Percentiles rank a stretch among this genome's conserved stretches.
These are phyloP conservation scores for Pholiota conissans DNA, from an alignment of 768 basidiomycete genomes.

Conservation along the genomic window DNA sequence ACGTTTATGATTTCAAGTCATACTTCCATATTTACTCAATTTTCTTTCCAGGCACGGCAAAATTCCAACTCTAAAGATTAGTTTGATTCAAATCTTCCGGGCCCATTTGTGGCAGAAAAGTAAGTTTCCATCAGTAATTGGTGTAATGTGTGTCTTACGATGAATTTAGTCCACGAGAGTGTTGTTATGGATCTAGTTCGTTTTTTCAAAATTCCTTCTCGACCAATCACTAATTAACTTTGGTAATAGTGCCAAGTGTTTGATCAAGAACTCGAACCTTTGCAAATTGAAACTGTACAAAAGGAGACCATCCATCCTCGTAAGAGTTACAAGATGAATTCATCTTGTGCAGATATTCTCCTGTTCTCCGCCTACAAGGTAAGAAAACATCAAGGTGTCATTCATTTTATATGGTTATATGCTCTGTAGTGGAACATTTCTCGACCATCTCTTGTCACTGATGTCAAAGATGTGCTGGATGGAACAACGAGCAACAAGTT, in stretches of 20 bases:
- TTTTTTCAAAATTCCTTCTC: neutral
- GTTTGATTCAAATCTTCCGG: constrained; percentile 99
- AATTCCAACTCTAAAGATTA: constrained; percentile 97
- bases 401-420: neutral
- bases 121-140: constrained; percentile 42
- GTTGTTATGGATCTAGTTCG: constrained; percentile 87
- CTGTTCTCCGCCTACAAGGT: constrained; percentile 94
- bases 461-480: constrained; percentile 93
- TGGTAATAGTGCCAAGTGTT: constrained; percentile 86
- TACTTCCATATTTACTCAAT: neutral
- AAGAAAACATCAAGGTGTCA: constrained; percentile 2
- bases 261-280: constrained; percentile 96
- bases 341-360: constrained; percentile 97
- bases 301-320: constrained; percentile 99
- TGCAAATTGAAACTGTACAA: constrained; percentile 99
- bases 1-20: constrained; percentile 17
- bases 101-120: constrained; percentile 99
- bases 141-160: neutral
- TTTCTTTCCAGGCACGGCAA: constrained; percentile 79
- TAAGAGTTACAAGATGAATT: constrained; percentile 99
- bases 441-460: constrained; percentile 91
- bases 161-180: constrained; percentile 74
- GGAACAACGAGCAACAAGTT: constrained; percentile 99
- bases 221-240: constrained; percentile 4
- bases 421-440: constrained; percentile 88